Percentiles rank a stretch among this genome's conserved stretches.
phyloP scores from a whole-genome alignment of 2,329 filamentous ascomycete genomes.

The Aspergillus caelatus region DNA sequence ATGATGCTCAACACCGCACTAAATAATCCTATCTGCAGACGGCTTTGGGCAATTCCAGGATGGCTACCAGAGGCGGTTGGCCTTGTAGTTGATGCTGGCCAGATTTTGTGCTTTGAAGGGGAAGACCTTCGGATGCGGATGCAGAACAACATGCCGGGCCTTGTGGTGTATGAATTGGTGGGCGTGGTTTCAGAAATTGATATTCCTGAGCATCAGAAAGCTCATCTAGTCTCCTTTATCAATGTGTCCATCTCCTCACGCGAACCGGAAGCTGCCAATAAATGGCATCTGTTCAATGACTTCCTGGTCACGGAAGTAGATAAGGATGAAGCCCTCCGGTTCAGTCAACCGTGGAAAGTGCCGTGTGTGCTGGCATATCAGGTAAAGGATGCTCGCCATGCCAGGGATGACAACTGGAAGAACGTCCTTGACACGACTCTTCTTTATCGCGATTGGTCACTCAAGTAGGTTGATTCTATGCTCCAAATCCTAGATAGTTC shows the following conservation, averaged over 20 bases:
- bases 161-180: conserved; percentile 87
- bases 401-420: conserved; percentile 85
- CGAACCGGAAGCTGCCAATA: conserved; percentile 60
- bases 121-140: conserved; percentile 81
- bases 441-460: conserved; percentile 73
- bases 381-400: conserved; percentile 76
- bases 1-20: conserved; percentile 82
- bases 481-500: neutral
- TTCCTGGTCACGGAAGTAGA: conserved; percentile 84
- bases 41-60: conserved; percentile 80
- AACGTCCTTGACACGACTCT: conserved; percentile 79
- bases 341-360: conserved; percentile 89
- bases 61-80: conserved; percentile 96
- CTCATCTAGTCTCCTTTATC: conserved; percentile 87
- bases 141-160: conserved; percentile 75
- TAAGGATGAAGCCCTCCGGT: conserved; percentile 81
- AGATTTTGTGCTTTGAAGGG: conserved; percentile 93
- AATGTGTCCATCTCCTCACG: conserved; percentile 65
- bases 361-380: conserved; percentile 89
- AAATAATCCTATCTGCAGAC: conserved; percentile 69
- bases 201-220: conserved; percentile 78
- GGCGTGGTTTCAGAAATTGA: conserved; percentile 91
- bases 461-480: conserved; percentile 42
- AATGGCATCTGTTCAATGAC: conserved; percentile 98
- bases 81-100: conserved; percentile 84